Base-by-base conservation (phyloP, 2,329 filamentous ascomycete species). In the Lasiodiplodia citricola region DNA sequence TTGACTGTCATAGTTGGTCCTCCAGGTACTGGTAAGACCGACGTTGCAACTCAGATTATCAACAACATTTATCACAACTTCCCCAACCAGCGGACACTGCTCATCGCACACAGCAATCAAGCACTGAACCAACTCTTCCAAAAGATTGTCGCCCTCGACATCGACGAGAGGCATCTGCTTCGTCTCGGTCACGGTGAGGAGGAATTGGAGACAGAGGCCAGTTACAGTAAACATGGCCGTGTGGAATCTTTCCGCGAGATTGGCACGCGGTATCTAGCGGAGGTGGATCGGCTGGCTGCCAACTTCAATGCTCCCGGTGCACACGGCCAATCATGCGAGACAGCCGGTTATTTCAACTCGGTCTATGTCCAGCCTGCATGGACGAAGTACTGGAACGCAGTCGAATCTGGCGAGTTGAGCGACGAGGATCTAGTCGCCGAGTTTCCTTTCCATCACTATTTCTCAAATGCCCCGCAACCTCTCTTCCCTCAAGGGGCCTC, bases 41-140 rank as follows among this genome's bases (percentile, higher is more conserved):
- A 99, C 80, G 96, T 99, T 66, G 94, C 94, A 58, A 97, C 95
- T 4, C 96, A 99, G 80, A 96, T 98, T 78, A 99, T 99, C 82
- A 97, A 93, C 83, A 97, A 98, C 79, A 92, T 99, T 74, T 99
- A 99, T 77, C 95, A 98, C 83, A 97, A 98, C 81, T 99, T 97
- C 78, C 94, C 96, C 8, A 86, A 91, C 71, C 94, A 99, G 79
- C 91, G 93, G 74, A 99, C 96, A 0, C 83, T 99, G 21, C 88
- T 99, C 51, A 89, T 99, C 71, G 96, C 96, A 4, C 96, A 99
- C 79, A 98, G 95, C 80, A 99, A 99, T 77, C 96, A 99, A 79
- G 96, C 96, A 2, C 84, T 99, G 11, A 99, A 99, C 76, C 96
- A 99, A 78, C 86, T 99, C 1, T 99, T 99, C 82, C 92, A 96